Base-by-base conservation (phyloP, 2,329 filamentous ascomycete species). In the Pyrenochaeta sp. region DNA sequence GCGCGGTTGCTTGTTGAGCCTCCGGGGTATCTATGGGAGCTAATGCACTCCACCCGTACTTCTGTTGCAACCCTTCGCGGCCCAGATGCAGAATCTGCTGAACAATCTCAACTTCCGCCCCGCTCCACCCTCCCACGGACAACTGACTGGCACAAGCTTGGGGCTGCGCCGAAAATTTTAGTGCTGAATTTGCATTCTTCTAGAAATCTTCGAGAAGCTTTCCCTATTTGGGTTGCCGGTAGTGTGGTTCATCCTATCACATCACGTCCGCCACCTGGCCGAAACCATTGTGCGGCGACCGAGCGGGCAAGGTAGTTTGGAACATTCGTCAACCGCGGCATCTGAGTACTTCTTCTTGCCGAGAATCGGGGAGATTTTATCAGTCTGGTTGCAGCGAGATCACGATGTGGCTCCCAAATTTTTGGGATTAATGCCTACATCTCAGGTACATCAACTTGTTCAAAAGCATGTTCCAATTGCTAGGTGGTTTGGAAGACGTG, bases 1-100 rank as follows among this genome's bases (percentile, higher is more conserved):
- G n/a, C n/a, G n/a, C n/a, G n/a, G n/a, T n/a, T 42, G 47, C 57
- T 59, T 63, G 58, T 62, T 59, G 55, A 62, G 58, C 57, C 58
- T 58, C 58, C 51, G 44, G 48, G 52, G 44, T 34, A 46, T 35
- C 34, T 35, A 34, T 44, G 53, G 49, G 48, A 49, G 41, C 59
- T 61, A 60, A 63, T 58, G 55, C 50, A 61, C 58, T 56, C 61
- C 58, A 51, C 60, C 50, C 35, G 38, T 50, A 44, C 38, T 36
- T 37, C 19, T 23, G 22, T 34, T 42, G 36, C 41, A 14, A 35
- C 49, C 48, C 44, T 53, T 43, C 23, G 22, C 38, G 23, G 58
- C 39, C 61, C 52, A 61, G 61, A 60, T 44, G 51, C 61, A 60
- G 55, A 61, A 51, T 44, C 51, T 54, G 49, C 49, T 34, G 22